Base-by-base conservation (phyloP, 805 yeast genomes). In the Candida oleophila region DNA sequence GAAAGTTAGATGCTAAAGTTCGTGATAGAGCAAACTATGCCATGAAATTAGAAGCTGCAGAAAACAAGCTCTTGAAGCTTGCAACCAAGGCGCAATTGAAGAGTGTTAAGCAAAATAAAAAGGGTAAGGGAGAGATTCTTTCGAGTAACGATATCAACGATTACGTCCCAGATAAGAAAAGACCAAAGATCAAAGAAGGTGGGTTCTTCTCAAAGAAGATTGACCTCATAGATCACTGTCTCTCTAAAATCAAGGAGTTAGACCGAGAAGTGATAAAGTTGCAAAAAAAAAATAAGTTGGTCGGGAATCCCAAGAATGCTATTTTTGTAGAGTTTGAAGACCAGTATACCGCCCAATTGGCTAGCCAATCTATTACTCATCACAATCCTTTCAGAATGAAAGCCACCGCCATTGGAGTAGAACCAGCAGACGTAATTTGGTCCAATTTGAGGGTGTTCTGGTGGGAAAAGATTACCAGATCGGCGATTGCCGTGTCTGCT, bases 311-410 rank as follows among this genome's bases (percentile, higher is more conserved):
- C n/a, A 82, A 89, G 72, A 89, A 89, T 62, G 82, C 92, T 3
- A 80, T 86, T 30, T 83, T 86, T 53, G 90, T 86, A 37, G 92
- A 86, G 65, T 87, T 87, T 59, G 89, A 82, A 41, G 79, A 82
- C 51, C 92, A 86, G 63, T 85, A 83, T 62, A 69, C 73, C 50
- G 92, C 92, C 4, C 92, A 87, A 62, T 60, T 83, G 49, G 94
- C 94, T 0, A 75, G 64, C 52, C 92, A 85, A 64, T 63, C 83
- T 1, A 69, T 76, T 3, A 69, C 81, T 14, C 85, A 83, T 56
- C 91, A 86, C 62, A 74, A 71, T 40, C 89, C 94, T 0, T 63
- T 85, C 51, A 75, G 80, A 53, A 73, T 86, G 76, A 54, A 65
- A 19, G 89, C 90, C 3, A 74, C 78, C 15, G 75, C 71, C 53